Evolutionary conservation across 495 filamentous ascomycete species (phyloP), one percentile per base, ranked within the genome.

Genomic region (Oleoguttula mirabilis): DNA sequence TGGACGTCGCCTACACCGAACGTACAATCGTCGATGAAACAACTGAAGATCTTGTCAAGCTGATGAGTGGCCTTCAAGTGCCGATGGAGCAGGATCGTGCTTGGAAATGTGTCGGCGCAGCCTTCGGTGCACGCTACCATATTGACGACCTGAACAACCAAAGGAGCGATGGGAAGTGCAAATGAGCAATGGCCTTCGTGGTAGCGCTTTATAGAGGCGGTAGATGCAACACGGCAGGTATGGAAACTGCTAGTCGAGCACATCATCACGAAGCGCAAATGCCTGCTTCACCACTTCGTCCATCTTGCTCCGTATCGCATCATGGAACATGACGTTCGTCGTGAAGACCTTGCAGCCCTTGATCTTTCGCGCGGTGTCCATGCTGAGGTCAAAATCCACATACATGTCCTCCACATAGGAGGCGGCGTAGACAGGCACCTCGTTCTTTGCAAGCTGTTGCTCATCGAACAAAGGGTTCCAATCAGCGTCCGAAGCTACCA

Each of bases 401-500:
- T 93, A 95, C 87, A 96, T 94, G 59, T 96, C 88, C 42, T 95
- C 83, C 0, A 84, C 55, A 44, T 78, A 96, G n/a, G 71, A 77
- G 0, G 82, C 83, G 4, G 84, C 79, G 50, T 92, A 95, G 0
- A 95, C 82, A 0, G 90, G 88, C 0, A 95, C 86, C 45, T 80
- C 66, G 53, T 95, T 95, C 48, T 72, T 67, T 4, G 68, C 69
- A 15, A 94, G 68, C 54, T 83, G 76, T 7, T 66, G 68, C 45
- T 76, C 68, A 54, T 90, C 74, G 55, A 93, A 95, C 2, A 96
- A 69, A 1, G 67, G 60, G 1, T 78, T 70, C 88, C 90, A 95
- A 36, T 75, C 71, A 7, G 63, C 55, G 21, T 66, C 66, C 2
- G 65, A 45, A 5, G 88, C 90, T 11, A 96, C 66, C 1, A 76